Base-by-base conservation (phyloP, 1,284 basidiomycete species). In the Heterobasidion parviporum region DNA sequence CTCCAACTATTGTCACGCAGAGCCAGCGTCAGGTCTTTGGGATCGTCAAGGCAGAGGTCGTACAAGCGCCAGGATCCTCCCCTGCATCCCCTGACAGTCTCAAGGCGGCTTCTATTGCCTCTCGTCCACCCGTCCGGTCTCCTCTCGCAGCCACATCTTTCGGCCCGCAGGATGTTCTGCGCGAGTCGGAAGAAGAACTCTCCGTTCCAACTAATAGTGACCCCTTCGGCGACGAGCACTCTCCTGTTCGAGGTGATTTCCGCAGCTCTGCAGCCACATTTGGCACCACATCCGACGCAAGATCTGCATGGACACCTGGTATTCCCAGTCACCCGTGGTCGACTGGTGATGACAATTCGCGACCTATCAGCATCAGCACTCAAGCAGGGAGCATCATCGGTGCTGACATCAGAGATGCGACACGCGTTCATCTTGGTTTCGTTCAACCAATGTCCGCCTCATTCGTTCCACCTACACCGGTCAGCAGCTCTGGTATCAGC, bases 1-100 rank as follows among this genome's bases (percentile, higher is more conserved):
- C 85, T 1, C 88, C 89, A 15, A 84, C 87, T 70, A 92, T 92
- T 62, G 79, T 92, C 59, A 89, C 86, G 80, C 48, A 75, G 77
- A 38, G 80, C 87, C 59, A 79, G 85, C 36, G 64, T 57, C 86
- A 89, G 65, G 84, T 89, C 9, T 68, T 88, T 45, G 87, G 87
- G 41, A 80, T 88, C 50, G 83, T 83, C 53, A 88, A 85, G 67
- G 87, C 89, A 33, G 87, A 89, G 65, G 83, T 91, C 50, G 81
- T 92, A 59, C 83, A 78, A 58, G 77, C 88, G 2, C 72, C 81
- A 1, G 76, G 75, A 36, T 70, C 74, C 18, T 59, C 57, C 14
- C 62, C 70, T 36, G 60, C 65, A 35, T 53, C 64, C 70, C 16
- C 68, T 67, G 9, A 75, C 35, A 66, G 68, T 38, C 33, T 38